Percentiles rank a stretch among this genome's conserved stretches.
Evolutionary conservation across 2,329 filamentous ascomycete genomes (phyloP).

Genomic region (Exophiala sp.): DNA sequence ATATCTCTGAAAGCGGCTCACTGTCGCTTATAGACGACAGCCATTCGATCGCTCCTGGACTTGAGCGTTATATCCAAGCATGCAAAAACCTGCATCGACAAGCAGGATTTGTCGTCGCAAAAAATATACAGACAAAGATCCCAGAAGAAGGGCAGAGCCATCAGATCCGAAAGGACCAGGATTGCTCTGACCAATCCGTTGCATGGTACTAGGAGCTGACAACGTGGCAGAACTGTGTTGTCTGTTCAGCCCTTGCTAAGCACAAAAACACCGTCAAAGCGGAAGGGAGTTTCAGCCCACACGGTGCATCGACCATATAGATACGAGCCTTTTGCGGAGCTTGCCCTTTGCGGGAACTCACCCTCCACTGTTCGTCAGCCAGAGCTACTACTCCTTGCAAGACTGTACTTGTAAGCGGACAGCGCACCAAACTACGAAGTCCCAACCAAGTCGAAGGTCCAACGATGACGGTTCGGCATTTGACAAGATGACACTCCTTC

Average conservation of each 20-base stretch:
- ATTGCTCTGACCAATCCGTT: neutral
- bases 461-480: neutral
- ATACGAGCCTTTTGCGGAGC: neutral
- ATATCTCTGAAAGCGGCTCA: neutral
- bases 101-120: neutral
- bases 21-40: neutral
- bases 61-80: neutral
- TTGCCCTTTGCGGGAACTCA: neutral
- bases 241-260: constrained; percentile 5
- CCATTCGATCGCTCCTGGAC: neutral
- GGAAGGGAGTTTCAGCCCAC: neutral
- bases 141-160: neutral
- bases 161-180: neutral
- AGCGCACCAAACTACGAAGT: too few relatives aligned
- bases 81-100: neutral
- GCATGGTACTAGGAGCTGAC: neutral
- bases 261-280: neutral
- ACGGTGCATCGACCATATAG: neutral
- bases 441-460: neutral
- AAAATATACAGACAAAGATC: neutral
- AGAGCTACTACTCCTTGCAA: neutral
- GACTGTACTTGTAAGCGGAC: too few relatives aligned
- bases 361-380: neutral
- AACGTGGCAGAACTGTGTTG: constrained; percentile 6
- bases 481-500: neutral